Base-by-base conservation (phyloP, 495 filamentous ascomycete genomes). In the Hapsidospora chrysogenum region DNA sequence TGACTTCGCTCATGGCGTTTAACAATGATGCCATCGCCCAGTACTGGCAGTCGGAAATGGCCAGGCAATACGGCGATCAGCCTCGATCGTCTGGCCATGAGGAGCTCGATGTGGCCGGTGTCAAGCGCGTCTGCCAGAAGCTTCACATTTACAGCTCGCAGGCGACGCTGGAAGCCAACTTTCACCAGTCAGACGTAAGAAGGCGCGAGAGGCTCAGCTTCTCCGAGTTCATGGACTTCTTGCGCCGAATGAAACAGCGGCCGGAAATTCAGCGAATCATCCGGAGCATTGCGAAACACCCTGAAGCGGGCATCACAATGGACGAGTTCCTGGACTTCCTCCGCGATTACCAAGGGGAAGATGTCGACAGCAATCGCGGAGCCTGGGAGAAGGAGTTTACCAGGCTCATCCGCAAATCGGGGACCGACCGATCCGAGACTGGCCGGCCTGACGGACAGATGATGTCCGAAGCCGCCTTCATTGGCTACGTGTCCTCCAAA, bases 1-100 rank as follows among this genome's bases (percentile, higher is more conserved):
- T 95, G 74, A 70, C 81, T 15, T 86, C 80, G 17, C 53, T 96
- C 39, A 78, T 81, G 52, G 74, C 73, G 5, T 78, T 79, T 27
- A 76, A 78, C 49, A 85, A 95, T 48, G 77, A 76, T 37, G 78
- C 78, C 31, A 65, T 94, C 25, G 73, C 71, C 33, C 68, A 68
- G 22, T 80, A 87, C 49, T 97, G 89, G 89, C 68, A 72, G 39
- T 71, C 66, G n/a, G 85, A 89, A 51, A 89, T 93, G 79, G 61
- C 68, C 4, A 71, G 72, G 40, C 63, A 76, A 29, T 76, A 73
- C 37, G 42, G 60, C 1, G 73, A 75, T 29, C 74, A 75, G 3
- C 23, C 23, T 26, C 23, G 23, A 26, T 11, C 23, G 11, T 11
- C 6, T 6, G 23, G 11, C 6, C 6, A 6, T 6, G 80, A 82